Evolutionary conservation across 2,329 filamentous ascomycete species (phyloP).

Genomic region (Penicillium sp.): DNA sequence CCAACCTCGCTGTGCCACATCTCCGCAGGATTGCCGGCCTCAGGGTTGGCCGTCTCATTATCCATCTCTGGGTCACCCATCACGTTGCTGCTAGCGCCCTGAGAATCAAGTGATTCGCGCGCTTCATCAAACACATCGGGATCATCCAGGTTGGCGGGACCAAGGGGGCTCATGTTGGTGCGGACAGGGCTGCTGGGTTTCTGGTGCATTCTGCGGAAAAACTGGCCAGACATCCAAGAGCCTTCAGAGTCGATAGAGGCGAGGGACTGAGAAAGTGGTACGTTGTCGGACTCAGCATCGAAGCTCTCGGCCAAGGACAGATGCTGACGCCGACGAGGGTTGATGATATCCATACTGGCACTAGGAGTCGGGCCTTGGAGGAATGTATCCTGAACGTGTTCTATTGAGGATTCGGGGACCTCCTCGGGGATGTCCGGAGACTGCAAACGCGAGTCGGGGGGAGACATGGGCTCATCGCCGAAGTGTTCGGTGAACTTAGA

Average conservation of each 20-base stretch:
- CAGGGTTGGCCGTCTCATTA: conserved; percentile 21
- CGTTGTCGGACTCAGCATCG: conserved; percentile 51
- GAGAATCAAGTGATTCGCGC: conserved; percentile 27
- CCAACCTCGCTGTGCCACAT: conserved; percentile 55
- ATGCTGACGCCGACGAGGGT: conserved; percentile 28
- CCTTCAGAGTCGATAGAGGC: conserved; percentile 94
- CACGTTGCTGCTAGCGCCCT: conserved; percentile 44
- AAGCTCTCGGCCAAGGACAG: conserved; percentile 46
- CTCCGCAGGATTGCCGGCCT: conserved; percentile 35
- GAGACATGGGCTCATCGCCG: conserved; percentile 81
- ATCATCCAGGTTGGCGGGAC: conserved; percentile 45
- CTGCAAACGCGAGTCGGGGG: conserved; percentile 76
- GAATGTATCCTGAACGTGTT: conserved; percentile 22
- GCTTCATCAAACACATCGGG: conserved; percentile 44
- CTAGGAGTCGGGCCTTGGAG: conserved; percentile 25
- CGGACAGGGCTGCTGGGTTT: conserved; percentile 37
- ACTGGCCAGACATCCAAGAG: conserved; percentile 87
- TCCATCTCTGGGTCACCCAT: conserved; percentile 58
- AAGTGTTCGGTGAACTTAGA: conserved; percentile 92
- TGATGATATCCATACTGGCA: conserved; percentile 30
- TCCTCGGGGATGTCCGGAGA: conserved; percentile 65
- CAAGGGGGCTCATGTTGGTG: conserved; percentile 44
- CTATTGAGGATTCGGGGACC: conserved; percentile 20
- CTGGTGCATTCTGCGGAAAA: conserved; percentile 52
- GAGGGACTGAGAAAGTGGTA: conserved; percentile 72